Percentiles rank a stretch among this genome's conserved stretches.
phyloP scores from a whole-genome alignment of 2,329 filamentous ascomycete species.

The Colletotrichum tropicale region DNA sequence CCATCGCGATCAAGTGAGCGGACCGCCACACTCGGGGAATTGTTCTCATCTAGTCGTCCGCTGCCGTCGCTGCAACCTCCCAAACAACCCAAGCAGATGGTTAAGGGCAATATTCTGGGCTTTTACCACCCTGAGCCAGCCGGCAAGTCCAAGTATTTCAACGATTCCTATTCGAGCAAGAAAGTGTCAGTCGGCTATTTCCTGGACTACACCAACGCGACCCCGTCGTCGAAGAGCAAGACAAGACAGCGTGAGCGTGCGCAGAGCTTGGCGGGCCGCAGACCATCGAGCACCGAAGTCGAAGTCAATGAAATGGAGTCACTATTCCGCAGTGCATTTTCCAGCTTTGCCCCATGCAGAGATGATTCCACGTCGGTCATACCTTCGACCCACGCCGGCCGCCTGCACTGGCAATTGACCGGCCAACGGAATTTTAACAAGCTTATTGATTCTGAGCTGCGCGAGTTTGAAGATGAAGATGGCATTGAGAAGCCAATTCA shows the following conservation, averaged over 20 bases:
- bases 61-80: slow-evolving; percentile 72
- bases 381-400: slow-evolving; percentile 68
- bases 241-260: slow-evolving; percentile 75
- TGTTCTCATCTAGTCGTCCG: slow-evolving; percentile 72
- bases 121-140: slow-evolving; percentile 60
- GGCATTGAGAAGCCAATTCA: slow-evolving; percentile 34
- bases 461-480: slow-evolving; percentile 43
- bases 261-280: slow-evolving; percentile 67
- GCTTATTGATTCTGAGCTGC: slow-evolving; percentile 59
- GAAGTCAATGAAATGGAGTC: slow-evolving; percentile 74
- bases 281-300: slow-evolving; percentile 59
- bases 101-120: slow-evolving; percentile 63
- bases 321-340: slow-evolving; percentile 78
- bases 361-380: slow-evolving; percentile 76
- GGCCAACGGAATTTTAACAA: slow-evolving; percentile 71
- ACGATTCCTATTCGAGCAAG: slow-evolving; percentile 69
- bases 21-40: slow-evolving; percentile 70
- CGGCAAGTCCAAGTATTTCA: slow-evolving; percentile 59
- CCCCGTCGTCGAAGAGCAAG: slow-evolving; percentile 57
- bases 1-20: slow-evolving; percentile 47
- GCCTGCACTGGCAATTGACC: slow-evolving; percentile 78
- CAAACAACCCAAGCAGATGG: slow-evolving; percentile 72
- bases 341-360: slow-evolving; percentile 77
- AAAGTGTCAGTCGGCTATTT: slow-evolving; percentile 71
- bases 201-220: slow-evolving; percentile 71